Base-by-base conservation (phyloP, 1,139 yeast species). In the Kodamaea sp. region DNA sequence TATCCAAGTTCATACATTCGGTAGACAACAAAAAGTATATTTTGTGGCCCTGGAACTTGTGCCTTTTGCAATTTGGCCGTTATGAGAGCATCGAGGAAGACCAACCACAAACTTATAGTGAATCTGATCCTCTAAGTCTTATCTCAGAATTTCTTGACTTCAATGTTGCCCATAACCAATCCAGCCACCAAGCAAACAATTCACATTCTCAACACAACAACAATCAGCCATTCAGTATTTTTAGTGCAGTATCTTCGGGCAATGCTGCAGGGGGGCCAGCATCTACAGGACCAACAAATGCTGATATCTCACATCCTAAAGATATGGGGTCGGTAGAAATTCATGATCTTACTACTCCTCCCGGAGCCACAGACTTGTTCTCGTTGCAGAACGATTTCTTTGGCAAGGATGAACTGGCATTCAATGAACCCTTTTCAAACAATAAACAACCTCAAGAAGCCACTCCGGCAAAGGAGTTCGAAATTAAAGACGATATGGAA, bases 41-140 rank as follows among this genome's bases (percentile, higher is more conserved):
- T 2, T 58, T 78, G 31, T 84, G 94, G 94, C 94, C 94, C 0
- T 62, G 83, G 55, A 74, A 72, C 33, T 59, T 83, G 15, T 81
- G 90, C 47, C 65, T 77, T 35, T 60, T 77, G 7, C 92, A 84
- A 47, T 63, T 66, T 38, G 76, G 77, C 13, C 34, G 37, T 16
- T 36, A 36, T 16, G 42, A 42, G 25, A 24, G 25, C 9, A n/a
- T 21, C 8, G 26, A 26, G 1, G 38, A 32, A 7, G 20, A 14
- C 13, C 6, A 9, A 18, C 9, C 6, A 7, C 21, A 6, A 18
- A 18, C 6, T n/a, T n/a, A 19, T 39, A 16, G 12, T 2, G 18
- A 16, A 6, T 18, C 41, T 2, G 67, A 66, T 38, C 73, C 74
- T 3, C 29, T 67, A 15, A 43, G 47, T 16, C 51, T 70, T 24